Base-by-base conservation (phyloP, 371 early-diverging fungal species). In the Mortierella sp. region DNA sequence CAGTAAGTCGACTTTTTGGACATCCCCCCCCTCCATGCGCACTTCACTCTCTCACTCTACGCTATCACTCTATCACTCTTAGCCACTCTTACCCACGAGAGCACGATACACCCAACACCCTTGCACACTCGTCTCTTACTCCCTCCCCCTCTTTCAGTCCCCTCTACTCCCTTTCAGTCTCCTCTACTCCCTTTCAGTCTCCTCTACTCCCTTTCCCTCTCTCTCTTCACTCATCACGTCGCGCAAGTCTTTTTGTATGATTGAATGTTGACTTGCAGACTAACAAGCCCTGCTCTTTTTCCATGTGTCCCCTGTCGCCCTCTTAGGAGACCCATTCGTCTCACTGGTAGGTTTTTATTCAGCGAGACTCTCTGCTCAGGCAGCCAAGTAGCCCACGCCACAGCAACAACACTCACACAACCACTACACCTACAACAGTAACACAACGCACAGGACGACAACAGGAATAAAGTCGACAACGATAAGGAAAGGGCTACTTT, bases 251-350 rank as follows among this genome's bases (percentile, higher is more conserved):
- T 48, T 3, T 55, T 31, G 4, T 16, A 1, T 31, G 16, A 1
- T 29, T 31, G 26, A 31, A 26, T 29, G 10, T 31, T 7, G 16
- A 31, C 31, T 45, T 55, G 55, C 11, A 31, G 55, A 55, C 55
- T 55, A 55, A 55, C 29, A 31, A 8, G 47, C 29, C 53, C 10
- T n/a, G 9, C 55, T 4, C 53, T n/a, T 53, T 26, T 31, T 2
- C 14, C 31, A 16, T 26, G 24, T 53, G 24, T 10, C 50, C 22
- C 50, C 14, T 24, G 34, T 55, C n/a, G n/a, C n/a, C n/a, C n/a
- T n/a, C 53, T 2, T 68, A 85, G 73, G 73, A 79, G 74, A 76
- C 65, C 76, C 43, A 85, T 61, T 80, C 84, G 77, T 45, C 53
- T 85, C 43, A 77, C 85, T 47, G 76, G 75, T 74, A 80, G 70